Base-by-base conservation (phyloP, 2,329 filamentous ascomycete genomes). In the Diaporthe aspalathi region DNA sequence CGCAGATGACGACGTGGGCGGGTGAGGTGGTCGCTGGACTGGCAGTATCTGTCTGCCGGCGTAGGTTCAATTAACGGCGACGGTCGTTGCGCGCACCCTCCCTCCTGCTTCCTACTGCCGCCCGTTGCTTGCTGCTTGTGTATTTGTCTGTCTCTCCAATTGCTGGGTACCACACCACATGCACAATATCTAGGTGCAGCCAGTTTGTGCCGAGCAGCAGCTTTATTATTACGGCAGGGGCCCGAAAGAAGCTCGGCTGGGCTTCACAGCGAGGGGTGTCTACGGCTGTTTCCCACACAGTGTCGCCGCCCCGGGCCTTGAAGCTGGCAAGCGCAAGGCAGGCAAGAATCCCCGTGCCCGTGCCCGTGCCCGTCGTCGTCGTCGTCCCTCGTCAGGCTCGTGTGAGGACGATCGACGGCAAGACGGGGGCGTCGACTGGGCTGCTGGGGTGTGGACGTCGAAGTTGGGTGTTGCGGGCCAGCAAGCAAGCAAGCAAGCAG, bases 1-100 rank as follows among this genome's bases (percentile, higher is more conserved):
- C 60, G n/a, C 60, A 65, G 60, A 45, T 65, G 60, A 65, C 45
- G 27, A 35, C 9, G 49, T 35, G 60, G 60, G 60, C 60, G 49
- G 38, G 60, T 45, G 49, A 40, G 56, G 38, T 45, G 54, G 53
- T 35, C 38, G 38, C 56, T 62, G 27, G 43, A 35, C 32, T 35
- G 32, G 5, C 32, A 5, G 5, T 35, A 35, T 9, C 9, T 35
- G 32, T 49, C 43, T 49, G 40, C 43, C 49, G 27, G 43, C 60
- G 24, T 27, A 43, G 24, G 27, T 63, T 40, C 43, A 24, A 49
- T 63, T 49, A 45, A 49, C 60, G 35, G 14, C 17, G 49, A 49
- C 43, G 29, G 60, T 47, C 38, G 60, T 38, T 50, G 20, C 35
- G n/a, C 20, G 40, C 32, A 47, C 52, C 20, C 60, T 43, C 45